These are phyloP conservation scores for Gnetum montanum DNA, from an alignment of 75 land plant genomes.

Conservation along the genomic window DNA sequence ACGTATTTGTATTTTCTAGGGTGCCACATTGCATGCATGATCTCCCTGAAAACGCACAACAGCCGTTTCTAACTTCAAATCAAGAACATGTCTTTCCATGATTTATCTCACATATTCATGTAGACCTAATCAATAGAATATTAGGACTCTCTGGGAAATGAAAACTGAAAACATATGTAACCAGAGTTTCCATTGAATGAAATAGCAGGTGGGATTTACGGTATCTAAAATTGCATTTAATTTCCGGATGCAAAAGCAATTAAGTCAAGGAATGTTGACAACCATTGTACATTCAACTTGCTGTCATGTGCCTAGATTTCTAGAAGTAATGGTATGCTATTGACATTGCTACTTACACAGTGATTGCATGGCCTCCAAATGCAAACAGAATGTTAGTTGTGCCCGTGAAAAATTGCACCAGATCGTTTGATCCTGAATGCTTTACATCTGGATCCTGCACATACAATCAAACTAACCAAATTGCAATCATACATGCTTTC, in stretches of 20 bases:
- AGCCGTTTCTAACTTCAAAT: not conserved
- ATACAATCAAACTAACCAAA: not conserved
- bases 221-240: not conserved
- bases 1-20: conserved; percentile 23
- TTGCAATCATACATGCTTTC: not conserved
- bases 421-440: conserved; percentile 17
- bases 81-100: not conserved
- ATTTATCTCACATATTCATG: not conserved
- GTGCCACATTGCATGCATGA: conserved; percentile 34
- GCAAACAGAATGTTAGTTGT: conserved; percentile 28
- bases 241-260: not conserved
- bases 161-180: not conserved
- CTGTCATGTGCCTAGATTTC: too few relatives aligned
- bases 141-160: not conserved
- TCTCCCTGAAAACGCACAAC: conserved; percentile 16
- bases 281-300: too few relatives aligned
- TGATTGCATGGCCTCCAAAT: conserved; percentile 34
- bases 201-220: not conserved
- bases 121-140: not conserved
- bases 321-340: not conserved
- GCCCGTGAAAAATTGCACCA: conserved; percentile 23
- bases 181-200: not conserved
- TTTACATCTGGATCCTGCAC: conserved; percentile 14
- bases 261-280: too few relatives aligned
- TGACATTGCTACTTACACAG: conserved; percentile 11